phyloP scores from a whole-genome alignment of 345 rosid species.

The Camelina hispida region DNA sequence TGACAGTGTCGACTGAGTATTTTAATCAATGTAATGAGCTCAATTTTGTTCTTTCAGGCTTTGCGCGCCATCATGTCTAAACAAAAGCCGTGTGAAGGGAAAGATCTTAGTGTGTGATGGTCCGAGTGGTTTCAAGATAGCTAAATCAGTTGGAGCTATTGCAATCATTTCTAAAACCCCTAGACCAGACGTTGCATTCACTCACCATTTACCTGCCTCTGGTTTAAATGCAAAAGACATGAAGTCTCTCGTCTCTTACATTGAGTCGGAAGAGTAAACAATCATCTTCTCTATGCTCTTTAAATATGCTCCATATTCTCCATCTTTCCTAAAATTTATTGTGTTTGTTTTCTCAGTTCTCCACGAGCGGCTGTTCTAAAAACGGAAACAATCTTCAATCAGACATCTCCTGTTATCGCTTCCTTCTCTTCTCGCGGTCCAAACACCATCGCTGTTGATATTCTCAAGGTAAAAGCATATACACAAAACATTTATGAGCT shows the following conservation, averaged over 20 bases:
- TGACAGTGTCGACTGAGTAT: background rate
- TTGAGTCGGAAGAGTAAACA: slow-evolving; percentile 38
- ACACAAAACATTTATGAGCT: too few species aligned
- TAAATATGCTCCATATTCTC: background rate
- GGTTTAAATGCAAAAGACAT: slow-evolving; percentile 1
- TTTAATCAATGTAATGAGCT: background rate
- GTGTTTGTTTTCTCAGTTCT: slow-evolving; percentile 22
- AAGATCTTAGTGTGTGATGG: slow-evolving; percentile 49
- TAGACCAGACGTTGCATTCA: slow-evolving; percentile 5
- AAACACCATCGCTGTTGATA: slow-evolving; percentile 47
- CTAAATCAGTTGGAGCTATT: slow-evolving; percentile 30
- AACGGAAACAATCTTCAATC: slow-evolving; percentile 38
- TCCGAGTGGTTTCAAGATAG: background rate
- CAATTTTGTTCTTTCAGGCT: slow-evolving; percentile 13
- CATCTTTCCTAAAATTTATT: background rate
- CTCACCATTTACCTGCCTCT: slow-evolving; percentile 38
- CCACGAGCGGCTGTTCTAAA: slow-evolving; percentile 39
- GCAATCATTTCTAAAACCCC: slow-evolving; percentile 28
- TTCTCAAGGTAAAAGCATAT: slow-evolving; percentile 53
- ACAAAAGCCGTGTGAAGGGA: slow-evolving; percentile 39
- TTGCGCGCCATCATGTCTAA: slow-evolving; percentile 29
- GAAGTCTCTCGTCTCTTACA: slow-evolving; percentile 36
- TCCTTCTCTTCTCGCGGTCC: slow-evolving; percentile 66
- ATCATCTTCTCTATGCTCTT: slow-evolving; percentile 2
- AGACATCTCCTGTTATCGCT: slow-evolving; percentile 42